These are phyloP conservation scores for Lotmaria passim DNA, from an alignment of 208 protist species.

Conservation along the genomic window DNA sequence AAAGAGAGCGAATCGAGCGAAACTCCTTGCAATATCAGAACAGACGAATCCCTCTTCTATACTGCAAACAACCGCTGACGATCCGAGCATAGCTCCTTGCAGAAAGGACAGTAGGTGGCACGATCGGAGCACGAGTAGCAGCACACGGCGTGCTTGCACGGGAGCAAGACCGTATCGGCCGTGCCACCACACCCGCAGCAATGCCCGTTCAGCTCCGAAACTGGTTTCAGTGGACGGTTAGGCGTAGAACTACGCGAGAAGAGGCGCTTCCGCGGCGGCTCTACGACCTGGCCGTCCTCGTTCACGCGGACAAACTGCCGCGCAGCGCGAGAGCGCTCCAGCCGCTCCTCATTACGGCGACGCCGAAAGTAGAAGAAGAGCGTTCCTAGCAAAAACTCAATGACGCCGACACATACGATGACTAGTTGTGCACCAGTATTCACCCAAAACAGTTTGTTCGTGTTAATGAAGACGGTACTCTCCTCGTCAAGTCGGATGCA, in stretches of 20 bases:
- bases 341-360: conserved; percentile 28
- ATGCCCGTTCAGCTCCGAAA: conserved; percentile 47
- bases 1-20: conserved; percentile 3
- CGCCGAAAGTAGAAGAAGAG: conserved; percentile 42
- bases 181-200: conserved; percentile 56
- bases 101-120: conserved; percentile 53
- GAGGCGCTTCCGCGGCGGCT: conserved; percentile 6
- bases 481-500: conserved; percentile 34
- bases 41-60: conserved; percentile 5
- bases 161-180: conserved; percentile 51
- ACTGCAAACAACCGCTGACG: conserved; percentile 44
- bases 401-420: conserved; percentile 36
- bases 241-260: conserved; percentile 19
- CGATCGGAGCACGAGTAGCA: conserved; percentile 46
- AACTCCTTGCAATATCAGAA: no score
- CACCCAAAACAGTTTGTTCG: conserved; percentile 37
- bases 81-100: conserved; percentile 39
- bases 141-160: conserved; percentile 60
- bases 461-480: conserved; percentile 38
- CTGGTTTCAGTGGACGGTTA: conserved; percentile 27
- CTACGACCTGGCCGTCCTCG: conserved; percentile 20
- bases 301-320: conserved; percentile 33
- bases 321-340: conserved; percentile 33
- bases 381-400: conserved; percentile 33
- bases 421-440: conserved; percentile 34